Percentiles rank a stretch among this genome's conserved stretches.
Conservation (phyloP, 768 basidiomycete genomes). For the Lactarius sp. region DNA sequence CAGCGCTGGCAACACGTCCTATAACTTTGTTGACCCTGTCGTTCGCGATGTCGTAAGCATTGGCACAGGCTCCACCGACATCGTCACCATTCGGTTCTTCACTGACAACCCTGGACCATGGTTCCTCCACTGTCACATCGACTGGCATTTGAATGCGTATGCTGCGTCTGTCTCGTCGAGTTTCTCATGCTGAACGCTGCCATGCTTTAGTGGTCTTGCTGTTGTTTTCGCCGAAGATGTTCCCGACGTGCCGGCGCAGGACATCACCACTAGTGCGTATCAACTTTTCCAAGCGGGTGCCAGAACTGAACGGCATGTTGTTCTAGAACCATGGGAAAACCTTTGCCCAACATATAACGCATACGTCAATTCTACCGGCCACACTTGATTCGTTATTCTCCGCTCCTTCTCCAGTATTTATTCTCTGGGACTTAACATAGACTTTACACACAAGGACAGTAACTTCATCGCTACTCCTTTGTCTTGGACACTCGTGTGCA, state of each 20-base stretch:
- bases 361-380: background rate
- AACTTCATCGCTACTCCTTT: background rate
- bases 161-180: background rate
- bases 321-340: slow-evolving; percentile 12
- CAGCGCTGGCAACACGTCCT: slow-evolving; percentile 19
- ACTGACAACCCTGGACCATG: slow-evolving; percentile 33
- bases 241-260: slow-evolving; percentile 4
- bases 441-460: background rate
- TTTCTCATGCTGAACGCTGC: background rate
- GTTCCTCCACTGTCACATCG: slow-evolving; percentile 34
- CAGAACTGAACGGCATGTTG: background rate
- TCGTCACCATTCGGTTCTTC: slow-evolving; percentile 29
- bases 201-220: slow-evolving; percentile 19
- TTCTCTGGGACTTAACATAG: background rate
- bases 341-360: slow-evolving; percentile 20
- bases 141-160: slow-evolving; percentile 30
- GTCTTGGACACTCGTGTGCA: background rate
- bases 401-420: background rate
- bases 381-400: slow-evolving; percentile 1
- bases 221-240: slow-evolving; percentile 23
- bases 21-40: slow-evolving; percentile 37
- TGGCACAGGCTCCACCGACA: slow-evolving; percentile 13
- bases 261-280: slow-evolving; percentile 6
- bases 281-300: background rate
- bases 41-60: slow-evolving; percentile 41